Evolutionary conservation across 768 basidiomycete genomes (phyloP), one percentile per base, ranked within the genome.

Genomic region (Leccinum pellstonianum): DNA sequence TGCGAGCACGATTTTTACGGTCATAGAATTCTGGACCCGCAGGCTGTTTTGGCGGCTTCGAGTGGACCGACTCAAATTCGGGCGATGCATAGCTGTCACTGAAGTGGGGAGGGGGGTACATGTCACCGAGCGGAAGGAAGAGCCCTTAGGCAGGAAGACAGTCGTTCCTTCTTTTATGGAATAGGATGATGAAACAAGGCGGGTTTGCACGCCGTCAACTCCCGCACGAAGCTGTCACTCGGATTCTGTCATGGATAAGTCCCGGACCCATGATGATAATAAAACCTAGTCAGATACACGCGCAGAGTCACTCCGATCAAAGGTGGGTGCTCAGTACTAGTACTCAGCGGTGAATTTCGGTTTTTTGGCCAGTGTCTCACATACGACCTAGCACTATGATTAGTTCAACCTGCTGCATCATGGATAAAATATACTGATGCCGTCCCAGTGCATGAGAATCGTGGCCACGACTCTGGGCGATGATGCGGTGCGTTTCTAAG

Each of bases 151-250:
- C 27, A 27, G 27, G 7, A 1, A 27, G 1, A 27, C 27, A 27
- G 27, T 27, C 27, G 27, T 27, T 27, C 27, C 27, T 27, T 27
- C 27, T 27, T 27, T 29, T 27, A 25, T 25, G 25, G 25, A 5
- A 25, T 25, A 25, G 25, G 25, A 25, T 25, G 25, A 46, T 38
- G 46, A 15, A 41, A 10, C 0, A 57, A 56, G 27, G 38, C 11
- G 27, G 53, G 23, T 47, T 52, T 46, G 57, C 11, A 10, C 29
- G 31, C 3, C 29, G 29, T 29, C 29, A 29, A 29, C 25, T 25
- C 25, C 38, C 12, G 25, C 52, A 49, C 8, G 55, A 4, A 8
- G 12, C 11, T 10, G 56, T 4, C 54, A 60, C 59, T 67, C 54
- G 17, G 51, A 53, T 59, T 46, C 11, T 14, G 50, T 56, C 35